Evolutionary conservation across 768 basidiomycete species (phyloP), one percentile per base, ranked within the genome.

Genomic region (Mycena leptocephala): DNA sequence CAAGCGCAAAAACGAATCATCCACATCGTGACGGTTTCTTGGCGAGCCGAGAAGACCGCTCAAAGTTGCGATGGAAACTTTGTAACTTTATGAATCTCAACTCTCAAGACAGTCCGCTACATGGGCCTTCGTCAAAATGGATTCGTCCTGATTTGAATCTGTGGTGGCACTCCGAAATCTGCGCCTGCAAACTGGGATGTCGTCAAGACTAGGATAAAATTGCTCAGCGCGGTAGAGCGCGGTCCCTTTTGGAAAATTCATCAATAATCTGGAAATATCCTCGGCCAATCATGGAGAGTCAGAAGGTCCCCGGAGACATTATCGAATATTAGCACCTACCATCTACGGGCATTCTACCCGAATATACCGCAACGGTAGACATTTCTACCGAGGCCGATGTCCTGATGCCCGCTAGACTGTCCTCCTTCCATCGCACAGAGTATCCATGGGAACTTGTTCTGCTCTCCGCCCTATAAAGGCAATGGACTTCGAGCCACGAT

Each of bases 361-460:
- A 55, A 5, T 26, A 14, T 46, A 46, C 20, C 22, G 10, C 20
- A 46, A 46, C 43, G 16, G 43, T 18, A 2, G 24, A 9, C 32
- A 7, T 3, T 28, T n/a, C 6, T 9, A 37, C 33, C 11, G 58
- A 37, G 33, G 10, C 35, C n/a, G 11, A 26, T 9, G 24, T 32
- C 37, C 59, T 37, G 39, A 24, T 26, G 59, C 39, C 59, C n/a
- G 13, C 35, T 51, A n/a, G 22, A 20, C 22, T 26, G 39, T 26
- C 46, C 30, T 48, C 32, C 46, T 51, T 65, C 30, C 11, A 28
- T 18, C 43, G 63, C 43, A 18, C 5, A 30, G 3, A 14, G 68
- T 71, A 71, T 76, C 75, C 53, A 76, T 72, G 65, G 66, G 64
- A 53, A 76, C 68, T 67, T 55, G 28, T 43, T 14, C 26, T 35